phyloP scores from a whole-genome alignment of 2,329 filamentous ascomycete genomes.

The Neopestalotiopsis rosae region DNA sequence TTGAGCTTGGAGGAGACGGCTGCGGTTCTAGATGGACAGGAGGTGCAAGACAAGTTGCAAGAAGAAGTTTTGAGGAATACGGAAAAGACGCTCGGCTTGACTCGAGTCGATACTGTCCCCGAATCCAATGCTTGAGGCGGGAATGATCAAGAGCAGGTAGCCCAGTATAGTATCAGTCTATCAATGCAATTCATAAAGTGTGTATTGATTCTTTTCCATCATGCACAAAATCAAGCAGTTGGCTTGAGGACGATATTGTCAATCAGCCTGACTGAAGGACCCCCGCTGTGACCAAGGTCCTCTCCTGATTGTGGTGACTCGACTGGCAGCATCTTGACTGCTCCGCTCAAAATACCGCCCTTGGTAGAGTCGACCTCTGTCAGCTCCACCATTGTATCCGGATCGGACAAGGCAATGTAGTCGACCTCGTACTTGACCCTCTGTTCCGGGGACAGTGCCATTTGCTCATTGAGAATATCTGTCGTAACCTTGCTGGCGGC shows the following conservation, averaged over 20 bases:
- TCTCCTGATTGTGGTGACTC: constrained; percentile 74
- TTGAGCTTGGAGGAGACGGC: constrained; percentile 45
- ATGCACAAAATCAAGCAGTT: constrained; percentile 15
- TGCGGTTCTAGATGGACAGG: constrained; percentile 33
- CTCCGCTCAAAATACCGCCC: constrained; percentile 87
- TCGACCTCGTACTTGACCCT: constrained; percentile 82
- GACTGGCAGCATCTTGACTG: constrained; percentile 86
- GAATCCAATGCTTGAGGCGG: not conserved
- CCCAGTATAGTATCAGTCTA: not conserved
- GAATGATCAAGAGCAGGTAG: not conserved
- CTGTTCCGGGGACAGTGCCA: constrained; percentile 59
- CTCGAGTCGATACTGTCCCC: constrained; percentile 8
- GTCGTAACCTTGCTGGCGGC: constrained; percentile 69
- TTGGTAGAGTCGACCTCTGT: constrained; percentile 69
- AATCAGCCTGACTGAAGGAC: constrained; percentile 83
- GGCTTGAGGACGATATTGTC: constrained; percentile 84
- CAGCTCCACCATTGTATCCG: constrained; percentile 81
- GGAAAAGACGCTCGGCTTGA: constrained; percentile 20
- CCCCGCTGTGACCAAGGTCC: constrained; percentile 74
- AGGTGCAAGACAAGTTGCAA: constrained; percentile 23
- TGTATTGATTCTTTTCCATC: constrained; percentile 22
- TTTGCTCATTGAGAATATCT: constrained; percentile 64
- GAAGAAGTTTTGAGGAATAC: constrained; percentile 23
- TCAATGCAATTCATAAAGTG: not conserved
- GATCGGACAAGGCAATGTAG: constrained; percentile 90